phyloP scores from a whole-genome alignment of 768 basidiomycete genomes.

The Lanmaoa pseudosensibilis region DNA sequence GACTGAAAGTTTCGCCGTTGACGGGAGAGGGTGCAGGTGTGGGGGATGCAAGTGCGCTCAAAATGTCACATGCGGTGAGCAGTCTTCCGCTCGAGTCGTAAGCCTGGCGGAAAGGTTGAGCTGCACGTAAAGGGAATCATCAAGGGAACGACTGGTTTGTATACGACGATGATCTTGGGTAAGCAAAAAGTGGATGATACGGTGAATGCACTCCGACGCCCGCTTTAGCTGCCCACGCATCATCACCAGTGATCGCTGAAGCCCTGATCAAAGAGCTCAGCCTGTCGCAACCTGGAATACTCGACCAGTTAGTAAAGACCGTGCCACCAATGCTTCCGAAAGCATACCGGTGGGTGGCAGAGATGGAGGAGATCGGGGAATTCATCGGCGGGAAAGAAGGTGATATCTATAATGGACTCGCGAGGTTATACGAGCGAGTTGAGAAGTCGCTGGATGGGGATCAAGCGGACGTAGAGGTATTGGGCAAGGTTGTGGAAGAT shows the following conservation, averaged over 20 bases:
- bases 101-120: background rate
- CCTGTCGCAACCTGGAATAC: constrained; percentile 44
- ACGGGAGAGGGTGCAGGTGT: constrained; percentile 48
- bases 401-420: constrained; percentile 48
- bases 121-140: constrained; percentile 46
- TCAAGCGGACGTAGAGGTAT: constrained; percentile 39
- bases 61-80: constrained; percentile 63
- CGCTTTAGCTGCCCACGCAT: constrained; percentile 48
- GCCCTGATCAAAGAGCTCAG: constrained; percentile 52
- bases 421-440: constrained; percentile 45
- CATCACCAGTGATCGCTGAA: constrained; percentile 61
- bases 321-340: constrained; percentile 59
- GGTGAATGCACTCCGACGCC: background rate
- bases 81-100: background rate
- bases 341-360: constrained; percentile 60
- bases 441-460: constrained; percentile 41
- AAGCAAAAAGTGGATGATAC: constrained; percentile 11
- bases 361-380: constrained; percentile 62
- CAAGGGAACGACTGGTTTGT: constrained; percentile 54
- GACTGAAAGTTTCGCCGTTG: constrained; percentile 47
- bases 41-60: constrained; percentile 61
- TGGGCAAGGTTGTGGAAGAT: constrained; percentile 47
- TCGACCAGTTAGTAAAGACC: constrained; percentile 39
- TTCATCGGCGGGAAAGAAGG: constrained; percentile 51
- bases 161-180: constrained; percentile 59